Conservation (phyloP, 345 rosid genomes). For the Abelmoschus esculentus region DNA sequence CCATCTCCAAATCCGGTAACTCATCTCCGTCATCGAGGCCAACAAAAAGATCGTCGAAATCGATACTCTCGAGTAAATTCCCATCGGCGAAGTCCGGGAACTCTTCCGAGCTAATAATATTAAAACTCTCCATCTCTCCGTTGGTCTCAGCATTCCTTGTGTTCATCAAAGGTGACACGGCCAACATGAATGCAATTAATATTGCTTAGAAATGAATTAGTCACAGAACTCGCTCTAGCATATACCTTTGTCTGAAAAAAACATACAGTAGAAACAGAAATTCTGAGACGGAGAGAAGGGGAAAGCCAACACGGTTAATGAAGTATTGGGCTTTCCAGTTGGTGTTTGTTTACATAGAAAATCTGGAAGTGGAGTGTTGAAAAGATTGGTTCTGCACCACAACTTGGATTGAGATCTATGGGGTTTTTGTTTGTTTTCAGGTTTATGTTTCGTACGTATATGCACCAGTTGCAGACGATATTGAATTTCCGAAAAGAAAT, state of each 20-base stretch:
- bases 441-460: slow-evolving; percentile 11
- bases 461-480: background rate
- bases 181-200: slow-evolving; percentile 61
- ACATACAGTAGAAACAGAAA: background rate
- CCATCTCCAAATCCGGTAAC: slow-evolving; percentile 71
- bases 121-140: slow-evolving; percentile 37
- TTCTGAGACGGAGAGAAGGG: slow-evolving; percentile 4
- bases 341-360: slow-evolving; percentile 6
- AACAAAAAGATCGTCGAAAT: slow-evolving; percentile 67
- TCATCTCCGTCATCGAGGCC: slow-evolving; percentile 51
- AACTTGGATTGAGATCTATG: slow-evolving; percentile 29
- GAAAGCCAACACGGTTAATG: background rate
- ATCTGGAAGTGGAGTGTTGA: slow-evolving; percentile 15
- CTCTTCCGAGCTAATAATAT: slow-evolving; percentile 21
- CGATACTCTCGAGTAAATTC: slow-evolving; percentile 47
- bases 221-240: no score
- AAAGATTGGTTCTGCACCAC: slow-evolving; percentile 43
- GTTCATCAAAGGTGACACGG: slow-evolving; percentile 50
- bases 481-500: background rate
- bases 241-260: no score
- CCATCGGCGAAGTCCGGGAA: slow-evolving; percentile 47
- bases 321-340: background rate
- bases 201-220: no score
- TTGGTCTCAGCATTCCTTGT: slow-evolving; percentile 31
- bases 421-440: slow-evolving; percentile 19